Evolutionary conservation across 176 grass and related monocot species (phyloP), one percentile per base, ranked within the genome.

Genomic region (Carex myosuroides): DNA sequence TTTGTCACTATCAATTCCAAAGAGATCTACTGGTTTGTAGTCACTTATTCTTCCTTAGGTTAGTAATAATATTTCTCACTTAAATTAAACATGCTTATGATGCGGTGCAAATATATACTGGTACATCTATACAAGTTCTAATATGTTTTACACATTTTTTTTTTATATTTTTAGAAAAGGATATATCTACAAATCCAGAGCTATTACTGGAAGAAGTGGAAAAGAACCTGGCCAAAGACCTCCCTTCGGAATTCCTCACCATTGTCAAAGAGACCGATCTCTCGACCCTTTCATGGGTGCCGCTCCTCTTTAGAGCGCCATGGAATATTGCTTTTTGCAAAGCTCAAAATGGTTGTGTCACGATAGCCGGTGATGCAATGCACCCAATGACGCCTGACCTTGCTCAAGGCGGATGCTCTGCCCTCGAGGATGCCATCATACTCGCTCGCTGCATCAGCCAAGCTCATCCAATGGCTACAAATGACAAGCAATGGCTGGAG

Each of bases 361-460:
- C 74, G 1, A 76, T 85, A 7, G 76, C 75, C 0, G 87, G 87
- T 13, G 87, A 85, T 35, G 83, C 82, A n/a, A 21, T 81, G 54
- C 75, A 85, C n/a, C 83, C 87, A 4, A 85, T 81, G 83, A 81
- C 72, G 1, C 83, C 82, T 12, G 82, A 87, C 50, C 54, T 60
- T 12, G 62, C 37, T 29, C 63, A 70, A 69, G 72, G 87, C 14
- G 87, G 75, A 1, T 80, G 87, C 62, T 50, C 60, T 7, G 70
- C 87, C 0, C 82, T 81, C 1, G 87, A 88, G 18, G 87, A 88
- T 58, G 82, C 81, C 0, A 74, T 84, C 6, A 60, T 84, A 16
- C 85, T 87, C 5, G 89, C 74, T 0, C 48, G 88, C 3, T 72
- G 56, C 80, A 69, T 90, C 21, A 57, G 50, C 6, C 52, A 42